These are phyloP conservation scores for Pythium plurisporium DNA, from an alignment of 352 stramenopile species.

Conservation along the genomic window DNA sequence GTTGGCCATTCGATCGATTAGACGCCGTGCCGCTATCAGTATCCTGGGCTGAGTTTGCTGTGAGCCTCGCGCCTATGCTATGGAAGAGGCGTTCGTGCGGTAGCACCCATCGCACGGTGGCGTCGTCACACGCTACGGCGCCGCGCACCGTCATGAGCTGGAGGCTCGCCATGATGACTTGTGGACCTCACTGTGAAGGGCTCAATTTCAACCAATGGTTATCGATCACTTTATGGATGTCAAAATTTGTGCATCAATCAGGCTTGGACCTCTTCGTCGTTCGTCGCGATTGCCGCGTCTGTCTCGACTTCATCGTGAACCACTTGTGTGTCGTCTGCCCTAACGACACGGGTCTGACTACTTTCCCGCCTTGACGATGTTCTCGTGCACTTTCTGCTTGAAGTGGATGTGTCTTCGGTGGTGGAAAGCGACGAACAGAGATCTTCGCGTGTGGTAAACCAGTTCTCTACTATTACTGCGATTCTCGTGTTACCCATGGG, in stretches of 20 bases:
- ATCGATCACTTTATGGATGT: neutral
- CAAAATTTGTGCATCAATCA: neutral
- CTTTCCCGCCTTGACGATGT: neutral
- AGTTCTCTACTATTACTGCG: conserved; percentile 1
- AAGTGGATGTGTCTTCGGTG: neutral
- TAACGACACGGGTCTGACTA: neutral
- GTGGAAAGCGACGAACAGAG: neutral
- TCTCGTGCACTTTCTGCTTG: neutral
- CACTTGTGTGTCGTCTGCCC: conserved; percentile 1
- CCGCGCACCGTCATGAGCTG: conserved; percentile 35
- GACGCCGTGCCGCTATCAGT: neutral
- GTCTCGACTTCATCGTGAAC: neutral
- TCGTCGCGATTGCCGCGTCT: too few species aligned
- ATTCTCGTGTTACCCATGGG: too few species aligned
- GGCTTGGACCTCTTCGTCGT: too few species aligned
- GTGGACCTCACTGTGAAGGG: neutral
- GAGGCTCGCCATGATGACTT: neutral
- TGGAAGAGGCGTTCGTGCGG: conserved; percentile 66
- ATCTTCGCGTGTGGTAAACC: too few species aligned
- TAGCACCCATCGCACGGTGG: conserved; percentile 35
- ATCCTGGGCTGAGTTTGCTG: too few species aligned
- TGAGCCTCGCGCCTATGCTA: conserved; percentile 22
- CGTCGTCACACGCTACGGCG: conserved; percentile 27
- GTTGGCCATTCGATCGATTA: neutral
- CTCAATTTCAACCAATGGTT: conserved; percentile 4